Evolutionary conservation across 208 protist species (phyloP), one percentile per base, ranked within the genome.

Genomic region (Giardia muris): DNA sequence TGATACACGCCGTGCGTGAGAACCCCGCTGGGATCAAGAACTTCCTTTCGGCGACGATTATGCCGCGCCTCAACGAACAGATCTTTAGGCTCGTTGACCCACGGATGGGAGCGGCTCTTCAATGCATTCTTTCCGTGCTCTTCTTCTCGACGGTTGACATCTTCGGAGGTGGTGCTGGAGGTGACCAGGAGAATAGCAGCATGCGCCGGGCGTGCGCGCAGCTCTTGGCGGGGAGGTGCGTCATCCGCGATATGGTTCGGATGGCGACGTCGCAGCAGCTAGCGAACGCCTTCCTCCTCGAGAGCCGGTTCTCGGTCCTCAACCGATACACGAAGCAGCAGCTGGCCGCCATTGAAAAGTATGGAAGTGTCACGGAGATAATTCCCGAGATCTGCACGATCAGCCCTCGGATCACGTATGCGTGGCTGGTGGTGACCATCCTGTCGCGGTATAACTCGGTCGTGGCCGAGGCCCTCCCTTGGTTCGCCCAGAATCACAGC

Each of bases 331-430:
- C 4, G 22, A 44, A 43, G 45, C 45, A 22, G 42, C 86, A 89
- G 86, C 19, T 89, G 42, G 3, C n/a, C 39, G 42, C 4, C 4
- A 10, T 89, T 4, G 19, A 10, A 10, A 89, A 10, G 19, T 46
- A 46, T 44, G 86, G 45, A 4, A 4, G 45, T 89, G 86, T 89
- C 39, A 89, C 4, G 42, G 22, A 89, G 42, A 45, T 89, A 4
- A 89, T 89, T 4, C 86, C 86, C 19, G 86, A 89, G 45, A 89
- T 89, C 86, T 89, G 86, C 42, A 46, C 86, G 3, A 89, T 89
- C 42, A 46, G 22, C 22, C 42, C 86, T 43, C 42, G 42, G 42
- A 10, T 89, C 86, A 10, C 4, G 45, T 89, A 46, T 44, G 86
- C 86, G 42, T 89, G 86, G 86, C 86, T 89, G 4, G 22, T 46